Evolutionary conservation across 345 rosid genomes (phyloP).

Genomic region (Moricandia arvensis): DNA sequence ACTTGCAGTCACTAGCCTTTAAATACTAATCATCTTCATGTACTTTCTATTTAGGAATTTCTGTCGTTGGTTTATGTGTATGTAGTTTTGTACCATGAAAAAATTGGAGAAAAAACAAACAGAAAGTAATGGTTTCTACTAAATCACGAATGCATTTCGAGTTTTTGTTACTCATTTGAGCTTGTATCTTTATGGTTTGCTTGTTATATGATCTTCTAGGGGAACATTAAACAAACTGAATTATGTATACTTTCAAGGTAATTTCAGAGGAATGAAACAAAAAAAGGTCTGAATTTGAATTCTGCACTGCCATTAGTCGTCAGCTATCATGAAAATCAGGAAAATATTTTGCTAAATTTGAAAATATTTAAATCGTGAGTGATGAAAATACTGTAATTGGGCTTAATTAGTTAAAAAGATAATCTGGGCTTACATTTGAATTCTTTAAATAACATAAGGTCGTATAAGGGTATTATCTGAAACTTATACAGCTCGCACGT

Average conservation of each 20-base stretch:
- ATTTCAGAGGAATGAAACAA: background rate
- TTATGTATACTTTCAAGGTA: background rate
- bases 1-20: conserved; percentile 67
- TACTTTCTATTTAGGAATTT: conserved; percentile 9
- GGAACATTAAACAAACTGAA: background rate
- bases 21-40: conserved; percentile 25
- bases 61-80: conserved; percentile 5
- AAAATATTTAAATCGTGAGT: background rate
- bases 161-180: conserved; percentile 9
- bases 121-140: conserved; percentile 11
- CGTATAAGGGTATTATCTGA: background rate
- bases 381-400: background rate
- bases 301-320: background rate
- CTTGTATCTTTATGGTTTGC: background rate
- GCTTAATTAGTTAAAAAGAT: background rate
- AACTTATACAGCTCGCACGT: conserved; percentile 12
- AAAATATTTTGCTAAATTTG: background rate
- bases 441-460: background rate
- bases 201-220: background rate
- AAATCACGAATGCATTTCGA: conserved; percentile 2
- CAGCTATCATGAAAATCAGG: background rate
- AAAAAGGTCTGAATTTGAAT: background rate
- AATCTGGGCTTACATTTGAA: background rate
- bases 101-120: conserved; percentile 16
- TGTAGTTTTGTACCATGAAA: conserved; percentile 33